A percentile compares a stretch with the other conserved stretches of the same genome.
Evolutionary conservation across 306 rosid genomes (phyloP).

Genomic region (Trifolium dubium): DNA sequence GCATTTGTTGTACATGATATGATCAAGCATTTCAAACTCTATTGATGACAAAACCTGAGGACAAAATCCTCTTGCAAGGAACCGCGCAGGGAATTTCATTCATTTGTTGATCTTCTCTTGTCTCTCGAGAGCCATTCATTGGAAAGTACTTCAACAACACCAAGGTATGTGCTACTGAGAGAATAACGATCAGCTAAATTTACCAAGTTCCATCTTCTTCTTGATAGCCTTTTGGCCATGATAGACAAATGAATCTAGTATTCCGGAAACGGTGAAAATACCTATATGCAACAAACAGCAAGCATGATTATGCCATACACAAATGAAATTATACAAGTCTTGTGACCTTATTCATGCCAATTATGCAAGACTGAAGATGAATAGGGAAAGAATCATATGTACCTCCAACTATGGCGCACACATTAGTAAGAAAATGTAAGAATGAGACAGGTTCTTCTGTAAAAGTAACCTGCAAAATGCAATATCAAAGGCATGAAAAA

Average conservation of each 20-base stretch:
- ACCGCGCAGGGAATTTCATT: conserved; percentile 44
- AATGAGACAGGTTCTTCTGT: conserved; percentile 81
- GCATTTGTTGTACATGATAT: conserved; percentile 39
- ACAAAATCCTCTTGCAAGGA: conserved; percentile 44
- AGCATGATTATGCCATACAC: conserved; percentile 23
- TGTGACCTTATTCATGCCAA: conserved; percentile 19
- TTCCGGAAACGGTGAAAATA: conserved; percentile 91
- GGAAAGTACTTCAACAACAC: conserved; percentile 46
- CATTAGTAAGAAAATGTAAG: conserved; percentile 93
- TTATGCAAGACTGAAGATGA: conserved; percentile 7
- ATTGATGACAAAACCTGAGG: conserved; percentile 29
- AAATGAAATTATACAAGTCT: conserved; percentile 3
- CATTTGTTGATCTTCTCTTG: conserved; percentile 44
- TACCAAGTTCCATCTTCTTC: conserved; percentile 98
- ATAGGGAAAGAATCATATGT: conserved; percentile 39
- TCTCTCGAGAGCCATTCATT: conserved; percentile 49
- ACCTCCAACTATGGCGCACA: conserved; percentile 99
- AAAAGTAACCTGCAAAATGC: conserved; percentile 76
- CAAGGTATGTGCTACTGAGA: conserved; percentile 22
- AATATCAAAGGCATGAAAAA: conserved; percentile 9
- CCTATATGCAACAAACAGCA: conserved; percentile 57
- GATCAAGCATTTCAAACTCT: conserved; percentile 38
- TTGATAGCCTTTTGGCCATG: conserved; percentile 95
- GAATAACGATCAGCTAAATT: conserved; percentile 63
- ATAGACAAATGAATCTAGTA: conserved; percentile 91